Conservation (phyloP, 169 alveolate genomes). For the Plasmodium malariae region DNA sequence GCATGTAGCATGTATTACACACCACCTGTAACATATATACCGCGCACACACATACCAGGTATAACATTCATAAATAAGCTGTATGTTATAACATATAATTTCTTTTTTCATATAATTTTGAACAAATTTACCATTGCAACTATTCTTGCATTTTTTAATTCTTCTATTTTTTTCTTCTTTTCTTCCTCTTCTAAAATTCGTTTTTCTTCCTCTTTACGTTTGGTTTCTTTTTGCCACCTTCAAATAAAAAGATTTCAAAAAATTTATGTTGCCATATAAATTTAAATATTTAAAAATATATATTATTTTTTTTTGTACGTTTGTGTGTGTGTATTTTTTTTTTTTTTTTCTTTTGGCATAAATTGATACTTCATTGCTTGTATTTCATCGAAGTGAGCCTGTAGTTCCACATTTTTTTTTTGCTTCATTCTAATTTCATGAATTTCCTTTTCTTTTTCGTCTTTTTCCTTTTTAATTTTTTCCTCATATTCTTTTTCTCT, state of each 20-base stretch:
- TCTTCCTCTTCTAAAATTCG: conserved; percentile 52
- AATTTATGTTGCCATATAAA: neutral
- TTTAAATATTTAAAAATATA: neutral
- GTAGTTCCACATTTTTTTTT: conserved; percentile 60
- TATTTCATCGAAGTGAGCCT: conserved; percentile 68
- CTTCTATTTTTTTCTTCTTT: conserved; percentile 52
- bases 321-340: neutral
- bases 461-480: conserved; percentile 53
- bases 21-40: too few species aligned
- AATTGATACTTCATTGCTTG: conserved; percentile 64
- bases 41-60: too few species aligned
- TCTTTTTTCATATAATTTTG: neutral
- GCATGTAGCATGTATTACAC: too few species aligned
- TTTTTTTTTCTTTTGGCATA: neutral
- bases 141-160: conserved; percentile 53
- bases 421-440: conserved; percentile 73
- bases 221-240: conserved; percentile 68
- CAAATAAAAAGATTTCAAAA: conserved; percentile 11
- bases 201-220: conserved; percentile 51
- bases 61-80: neutral
- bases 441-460: conserved; percentile 60
- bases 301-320: neutral
- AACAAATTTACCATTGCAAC: conserved; percentile 71
- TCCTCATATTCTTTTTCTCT: conserved; percentile 71
- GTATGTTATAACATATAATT: neutral